Conservation (phyloP, 2,329 filamentous ascomycete species). For the Lachnellula suecica region DNA sequence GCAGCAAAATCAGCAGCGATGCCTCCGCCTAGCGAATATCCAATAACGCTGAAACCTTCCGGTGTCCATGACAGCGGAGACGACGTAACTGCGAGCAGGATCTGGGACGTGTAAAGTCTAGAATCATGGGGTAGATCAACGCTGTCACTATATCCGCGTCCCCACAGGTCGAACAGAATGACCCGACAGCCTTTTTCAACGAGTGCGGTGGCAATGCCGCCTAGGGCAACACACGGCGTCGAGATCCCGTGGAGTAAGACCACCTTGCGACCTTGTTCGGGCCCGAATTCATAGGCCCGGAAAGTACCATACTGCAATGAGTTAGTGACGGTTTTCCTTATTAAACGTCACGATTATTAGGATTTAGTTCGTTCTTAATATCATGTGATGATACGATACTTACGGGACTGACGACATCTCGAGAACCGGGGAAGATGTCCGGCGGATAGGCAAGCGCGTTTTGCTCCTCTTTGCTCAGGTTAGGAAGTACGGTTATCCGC, state of each 20-base stretch:
- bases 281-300: constrained; percentile 79
- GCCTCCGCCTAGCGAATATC: constrained; percentile 79
- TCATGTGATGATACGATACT: not conserved
- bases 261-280: constrained; percentile 67
- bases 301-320: constrained; percentile 59
- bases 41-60: constrained; percentile 65
- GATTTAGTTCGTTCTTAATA: not conserved
- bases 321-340: not conserved
- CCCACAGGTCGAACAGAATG: constrained; percentile 77
- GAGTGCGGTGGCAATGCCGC: constrained; percentile 63
- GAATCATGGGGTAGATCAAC: constrained; percentile 60
- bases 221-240: constrained; percentile 71
- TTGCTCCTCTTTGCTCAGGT: constrained; percentile 32
- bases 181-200: constrained; percentile 69
- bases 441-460: constrained; percentile 61
- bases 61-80: constrained; percentile 56
- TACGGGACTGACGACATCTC: constrained; percentile 63
- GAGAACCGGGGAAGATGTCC: constrained; percentile 65
- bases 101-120: constrained; percentile 63
- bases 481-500: constrained; percentile 19
- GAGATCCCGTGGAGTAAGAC: constrained; percentile 79
- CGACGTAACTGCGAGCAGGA: constrained; percentile 64
- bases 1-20: constrained; percentile 69
- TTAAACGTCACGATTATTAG: not conserved
- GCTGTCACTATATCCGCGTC: constrained; percentile 74